phyloP scores from a whole-genome alignment of 1,139 yeast species.

The Debaryomyces psychrophilus region DNA sequence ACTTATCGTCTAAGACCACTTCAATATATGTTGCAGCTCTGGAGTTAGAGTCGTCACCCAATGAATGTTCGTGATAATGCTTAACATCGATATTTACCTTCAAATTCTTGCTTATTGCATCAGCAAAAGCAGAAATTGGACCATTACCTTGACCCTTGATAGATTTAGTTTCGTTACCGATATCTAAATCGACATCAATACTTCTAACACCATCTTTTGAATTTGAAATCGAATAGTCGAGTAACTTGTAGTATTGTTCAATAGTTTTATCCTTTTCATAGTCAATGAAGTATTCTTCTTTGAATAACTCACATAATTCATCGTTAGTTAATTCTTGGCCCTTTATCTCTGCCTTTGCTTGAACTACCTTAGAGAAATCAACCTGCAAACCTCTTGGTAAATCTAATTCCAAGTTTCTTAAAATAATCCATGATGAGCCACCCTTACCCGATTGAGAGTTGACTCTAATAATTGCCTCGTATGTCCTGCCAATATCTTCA shows the following conservation, averaged over 20 bases:
- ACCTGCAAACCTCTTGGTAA: constrained; percentile 92
- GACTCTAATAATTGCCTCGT: constrained; percentile 97
- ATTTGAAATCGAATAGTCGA: constrained; percentile 53
- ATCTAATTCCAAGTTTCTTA: constrained; percentile 85
- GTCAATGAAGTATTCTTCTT: constrained; percentile 67
- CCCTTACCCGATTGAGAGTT: constrained; percentile 98
- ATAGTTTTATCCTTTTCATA: constrained; percentile 37
- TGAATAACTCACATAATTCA: constrained; percentile 79
- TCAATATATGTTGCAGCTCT: constrained; percentile 91
- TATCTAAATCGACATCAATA: constrained; percentile 42
- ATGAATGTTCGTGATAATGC: constrained; percentile 88
- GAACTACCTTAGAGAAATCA: constrained; percentile 84
- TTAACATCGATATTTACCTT: constrained; percentile 68
- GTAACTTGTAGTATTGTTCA: constrained; percentile 42
- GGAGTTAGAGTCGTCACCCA: constrained; percentile 83
- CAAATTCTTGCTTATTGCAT: constrained; percentile 68
- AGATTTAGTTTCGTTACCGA: constrained; percentile 50
- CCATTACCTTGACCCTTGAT: constrained; percentile 87
- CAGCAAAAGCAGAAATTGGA: constrained; percentile 87
- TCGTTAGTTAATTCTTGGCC: constrained; percentile 82
- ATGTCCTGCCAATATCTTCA: constrained; percentile 91
- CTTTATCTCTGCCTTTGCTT: constrained; percentile 73
- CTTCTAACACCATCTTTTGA: constrained; percentile 36
- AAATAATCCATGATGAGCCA: constrained; percentile 97
- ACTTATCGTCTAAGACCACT: constrained; percentile 53